A percentile compares a stretch with the other conserved stretches of the same genome.
Evolutionary conservation across 1,284 basidiomycete genomes (phyloP).

Genomic region (Leccinum subrobustum): DNA sequence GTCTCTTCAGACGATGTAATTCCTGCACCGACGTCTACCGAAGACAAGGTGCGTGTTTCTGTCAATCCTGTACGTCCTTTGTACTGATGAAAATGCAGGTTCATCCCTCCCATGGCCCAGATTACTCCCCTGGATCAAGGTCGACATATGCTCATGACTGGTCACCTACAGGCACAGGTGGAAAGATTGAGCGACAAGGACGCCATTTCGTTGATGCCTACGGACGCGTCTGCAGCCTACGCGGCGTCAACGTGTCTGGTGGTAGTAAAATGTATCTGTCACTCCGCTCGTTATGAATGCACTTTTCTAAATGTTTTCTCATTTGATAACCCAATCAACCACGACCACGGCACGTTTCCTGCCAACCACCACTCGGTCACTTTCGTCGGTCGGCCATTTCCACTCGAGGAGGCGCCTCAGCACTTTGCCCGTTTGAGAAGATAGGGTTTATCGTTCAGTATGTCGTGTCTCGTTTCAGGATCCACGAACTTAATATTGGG

Average conservation of each 20-base stretch:
- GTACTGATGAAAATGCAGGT: constrained; percentile 12
- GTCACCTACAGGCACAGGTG: constrained; percentile 59
- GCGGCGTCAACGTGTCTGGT: constrained; percentile 83
- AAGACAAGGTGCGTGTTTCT: constrained; percentile 4
- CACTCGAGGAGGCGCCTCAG: constrained; percentile 78
- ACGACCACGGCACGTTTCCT: constrained; percentile 63
- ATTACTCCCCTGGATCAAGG: constrained; percentile 46
- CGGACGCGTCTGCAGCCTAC: constrained; percentile 73
- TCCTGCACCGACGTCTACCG: background rate
- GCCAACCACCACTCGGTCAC: constrained; percentile 60
- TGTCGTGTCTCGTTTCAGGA: constrained; percentile 26
- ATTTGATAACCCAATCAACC: constrained; percentile 54
- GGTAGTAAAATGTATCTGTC: constrained; percentile 76
- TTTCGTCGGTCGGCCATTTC: constrained; percentile 83
- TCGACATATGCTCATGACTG: constrained; percentile 71
- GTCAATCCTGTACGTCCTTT: background rate
- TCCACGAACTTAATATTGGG: background rate
- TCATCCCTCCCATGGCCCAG: constrained; percentile 44
- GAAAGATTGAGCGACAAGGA: constrained; percentile 56
- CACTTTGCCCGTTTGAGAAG: constrained; percentile 77
- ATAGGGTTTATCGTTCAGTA: constrained; percentile 87
- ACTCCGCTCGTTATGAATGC: background rate
- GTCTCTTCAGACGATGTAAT: background rate
- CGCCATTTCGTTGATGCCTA: constrained; percentile 76
- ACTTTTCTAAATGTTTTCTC: constrained; percentile 4